Conservation (phyloP, 2,329 filamentous ascomycete genomes). For the Monosporascus sp. region DNA sequence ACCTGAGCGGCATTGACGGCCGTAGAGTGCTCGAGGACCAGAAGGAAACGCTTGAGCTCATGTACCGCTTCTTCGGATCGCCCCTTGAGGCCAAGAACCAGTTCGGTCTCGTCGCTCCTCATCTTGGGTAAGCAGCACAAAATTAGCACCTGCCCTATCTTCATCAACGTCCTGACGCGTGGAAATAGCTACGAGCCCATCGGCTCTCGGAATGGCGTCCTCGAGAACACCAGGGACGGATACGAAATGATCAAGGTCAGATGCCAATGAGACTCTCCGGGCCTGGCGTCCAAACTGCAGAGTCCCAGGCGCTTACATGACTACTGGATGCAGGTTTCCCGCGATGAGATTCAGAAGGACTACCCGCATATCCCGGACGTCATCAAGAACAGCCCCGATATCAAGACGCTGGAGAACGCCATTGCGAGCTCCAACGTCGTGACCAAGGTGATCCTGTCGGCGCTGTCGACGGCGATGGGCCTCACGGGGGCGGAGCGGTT, state of each 20-base stretch:
- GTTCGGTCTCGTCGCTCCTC: conserved; percentile 47
- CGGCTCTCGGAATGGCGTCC: conserved; percentile 42
- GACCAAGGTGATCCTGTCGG: conserved; percentile 46
- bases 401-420: conserved; percentile 43
- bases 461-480: conserved; percentile 42
- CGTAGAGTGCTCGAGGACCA: conserved; percentile 47
- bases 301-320: not conserved
- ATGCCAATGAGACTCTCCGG: not conserved
- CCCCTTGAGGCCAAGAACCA: conserved; percentile 52
- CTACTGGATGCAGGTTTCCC: conserved; percentile 28
- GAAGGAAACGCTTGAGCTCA: conserved; percentile 46
- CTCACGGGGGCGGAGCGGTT: conserved; percentile 41
- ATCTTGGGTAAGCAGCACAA: conserved; percentile 38
- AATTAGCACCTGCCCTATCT: not conserved
- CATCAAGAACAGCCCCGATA: conserved; percentile 43
- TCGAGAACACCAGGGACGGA: conserved; percentile 43
- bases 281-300: too few species aligned
- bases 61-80: conserved; percentile 50
- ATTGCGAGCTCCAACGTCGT: conserved; percentile 46
- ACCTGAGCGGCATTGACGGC: conserved; percentile 48
- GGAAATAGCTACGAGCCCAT: conserved; percentile 40
- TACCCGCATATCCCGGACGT: conserved; percentile 40
- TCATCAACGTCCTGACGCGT: not conserved
- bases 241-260: conserved; percentile 48
- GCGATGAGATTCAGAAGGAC: conserved; percentile 44